These are phyloP conservation scores for Penicillium janthinellum DNA, from an alignment of 2,329 filamentous ascomycete species.

Conservation along the genomic window DNA sequence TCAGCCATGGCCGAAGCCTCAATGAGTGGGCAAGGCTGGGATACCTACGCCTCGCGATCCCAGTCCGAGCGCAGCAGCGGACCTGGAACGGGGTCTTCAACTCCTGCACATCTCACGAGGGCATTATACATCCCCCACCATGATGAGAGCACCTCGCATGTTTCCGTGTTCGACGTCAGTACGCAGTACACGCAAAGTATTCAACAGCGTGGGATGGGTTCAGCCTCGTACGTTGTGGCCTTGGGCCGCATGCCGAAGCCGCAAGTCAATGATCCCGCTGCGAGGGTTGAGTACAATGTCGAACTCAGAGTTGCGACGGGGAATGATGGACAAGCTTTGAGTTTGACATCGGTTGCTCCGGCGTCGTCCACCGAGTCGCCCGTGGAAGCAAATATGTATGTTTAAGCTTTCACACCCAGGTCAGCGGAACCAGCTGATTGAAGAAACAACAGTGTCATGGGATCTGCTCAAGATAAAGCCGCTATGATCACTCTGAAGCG, in stretches of 20 bases:
- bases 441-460: not conserved
- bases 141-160: not conserved
- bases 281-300: not conserved
- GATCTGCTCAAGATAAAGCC: not conserved
- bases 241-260: conserved; percentile 1
- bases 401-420: not conserved
- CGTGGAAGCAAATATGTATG: not conserved
- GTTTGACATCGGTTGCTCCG: not conserved
- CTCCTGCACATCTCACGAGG: not conserved
- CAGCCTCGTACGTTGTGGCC: not conserved
- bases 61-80: not conserved
- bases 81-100: not conserved
- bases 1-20: not conserved
- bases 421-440: not conserved
- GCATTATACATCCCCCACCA: not conserved
- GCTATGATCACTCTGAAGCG: not conserved
- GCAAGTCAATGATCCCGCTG: not conserved
- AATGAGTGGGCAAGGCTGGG: not conserved
- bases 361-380: not conserved
- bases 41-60: not conserved
- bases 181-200: not conserved
- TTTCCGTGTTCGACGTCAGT: not conserved
- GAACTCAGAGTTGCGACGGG: not conserved
- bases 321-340: not conserved
- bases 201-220: not conserved